phyloP scores from a whole-genome alignment of 2,329 filamentous ascomycete species.

The Botrytis medusae region DNA sequence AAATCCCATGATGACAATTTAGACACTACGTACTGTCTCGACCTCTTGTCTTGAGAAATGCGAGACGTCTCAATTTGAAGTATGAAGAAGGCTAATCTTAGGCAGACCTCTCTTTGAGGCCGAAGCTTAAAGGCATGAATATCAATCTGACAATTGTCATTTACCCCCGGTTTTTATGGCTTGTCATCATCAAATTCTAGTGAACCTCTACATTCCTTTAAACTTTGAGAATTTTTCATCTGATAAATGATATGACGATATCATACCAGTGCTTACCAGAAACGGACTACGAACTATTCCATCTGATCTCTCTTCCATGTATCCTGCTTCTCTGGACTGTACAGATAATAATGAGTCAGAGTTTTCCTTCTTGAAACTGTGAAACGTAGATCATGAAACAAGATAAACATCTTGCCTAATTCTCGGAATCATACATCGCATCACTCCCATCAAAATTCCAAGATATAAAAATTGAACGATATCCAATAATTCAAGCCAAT shows the following conservation, averaged over 20 bases:
- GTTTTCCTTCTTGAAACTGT: constrained; percentile 32
- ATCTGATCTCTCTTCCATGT: neutral
- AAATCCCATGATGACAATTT: neutral
- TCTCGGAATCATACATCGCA: constrained; percentile 23
- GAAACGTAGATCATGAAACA: constrained; percentile 33
- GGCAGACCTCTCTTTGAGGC: constrained; percentile 4
- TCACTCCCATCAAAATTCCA: neutral
- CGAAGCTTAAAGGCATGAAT: constrained; percentile 12
- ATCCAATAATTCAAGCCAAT: constrained; percentile 11
- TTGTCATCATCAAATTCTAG: neutral
- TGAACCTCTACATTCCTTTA: neutral
- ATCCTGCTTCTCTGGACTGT: neutral
- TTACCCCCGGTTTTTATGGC: neutral
- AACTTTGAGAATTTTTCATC: neutral
- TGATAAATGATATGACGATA: neutral
- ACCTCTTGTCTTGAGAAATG: neutral
- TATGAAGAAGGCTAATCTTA: constrained; percentile 13
- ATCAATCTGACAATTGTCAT: neutral
- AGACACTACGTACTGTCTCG: neutral
- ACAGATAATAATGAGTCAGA: constrained; percentile 36
- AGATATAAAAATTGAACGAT: neutral
- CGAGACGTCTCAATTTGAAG: constrained; percentile 5
- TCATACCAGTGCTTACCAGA: neutral
- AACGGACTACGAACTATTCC: neutral
- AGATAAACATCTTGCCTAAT: constrained; percentile 29